phyloP scores from a whole-genome alignment of 75 land plant genomes.

The Pseudotsuga menziesii region DNA sequence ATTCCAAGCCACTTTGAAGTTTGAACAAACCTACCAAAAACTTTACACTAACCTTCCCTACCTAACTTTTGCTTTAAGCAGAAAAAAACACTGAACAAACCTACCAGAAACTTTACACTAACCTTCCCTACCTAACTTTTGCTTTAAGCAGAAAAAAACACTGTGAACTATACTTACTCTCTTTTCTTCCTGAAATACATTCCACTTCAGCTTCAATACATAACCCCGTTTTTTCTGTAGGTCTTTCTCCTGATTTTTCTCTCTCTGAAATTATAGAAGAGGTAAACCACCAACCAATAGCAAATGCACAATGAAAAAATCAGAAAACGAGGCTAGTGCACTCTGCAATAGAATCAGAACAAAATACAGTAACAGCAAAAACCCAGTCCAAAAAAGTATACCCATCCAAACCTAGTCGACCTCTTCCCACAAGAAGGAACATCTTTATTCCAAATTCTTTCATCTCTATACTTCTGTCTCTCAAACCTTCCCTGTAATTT shows the following conservation, averaged over 20 bases:
- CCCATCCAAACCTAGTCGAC: not conserved
- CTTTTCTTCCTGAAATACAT: not conserved
- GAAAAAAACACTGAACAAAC: not conserved
- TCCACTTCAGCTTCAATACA: conserved; percentile 4
- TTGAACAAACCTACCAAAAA: not conserved
- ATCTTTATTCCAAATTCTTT: not conserved
- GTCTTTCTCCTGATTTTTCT: not conserved
- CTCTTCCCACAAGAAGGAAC: not conserved
- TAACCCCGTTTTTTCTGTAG: not conserved
- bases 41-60: not conserved
- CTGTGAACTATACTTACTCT: not conserved
- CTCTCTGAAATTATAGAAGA: not conserved
- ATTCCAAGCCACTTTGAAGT: not conserved
- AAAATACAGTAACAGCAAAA: not conserved
- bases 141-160: not conserved
- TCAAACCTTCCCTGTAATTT: not conserved
- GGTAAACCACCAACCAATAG: not conserved
- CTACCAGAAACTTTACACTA: not conserved
- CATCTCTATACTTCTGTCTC: not conserved
- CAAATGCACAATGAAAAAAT: not conserved
- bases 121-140: not conserved
- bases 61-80: not conserved
- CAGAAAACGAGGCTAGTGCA: not conserved
- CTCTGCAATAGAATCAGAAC: not conserved
- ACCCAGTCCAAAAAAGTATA: not conserved